Evolutionary conservation across 2,329 filamentous ascomycete genomes (phyloP).

Genomic region (Penicillium sp.): DNA sequence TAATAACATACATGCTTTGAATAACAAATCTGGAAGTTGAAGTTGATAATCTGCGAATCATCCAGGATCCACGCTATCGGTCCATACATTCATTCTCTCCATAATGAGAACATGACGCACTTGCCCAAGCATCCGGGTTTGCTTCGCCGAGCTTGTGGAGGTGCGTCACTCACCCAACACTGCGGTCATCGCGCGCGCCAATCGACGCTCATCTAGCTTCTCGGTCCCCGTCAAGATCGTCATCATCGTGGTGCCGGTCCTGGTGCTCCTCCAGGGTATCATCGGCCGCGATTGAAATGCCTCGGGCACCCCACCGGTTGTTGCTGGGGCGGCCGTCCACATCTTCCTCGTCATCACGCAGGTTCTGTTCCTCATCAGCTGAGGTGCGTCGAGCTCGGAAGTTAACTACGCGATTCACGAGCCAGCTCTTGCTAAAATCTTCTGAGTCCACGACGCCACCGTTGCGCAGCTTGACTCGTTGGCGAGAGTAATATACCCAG

Average conservation of each 20-base stretch:
- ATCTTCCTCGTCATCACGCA: slow-evolving; percentile 31
- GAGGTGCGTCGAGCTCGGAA: slow-evolving; percentile 31
- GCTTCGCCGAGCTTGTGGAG: background rate
- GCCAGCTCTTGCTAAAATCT: slow-evolving; percentile 80
- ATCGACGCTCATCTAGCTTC: slow-evolving; percentile 10
- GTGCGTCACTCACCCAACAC: background rate
- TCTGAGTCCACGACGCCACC: slow-evolving; percentile 88
- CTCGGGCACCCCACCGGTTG: slow-evolving; percentile 57
- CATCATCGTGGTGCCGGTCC: slow-evolving; percentile 5
- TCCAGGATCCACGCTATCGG: background rate
- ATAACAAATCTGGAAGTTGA: background rate
- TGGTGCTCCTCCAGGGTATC: slow-evolving; percentile 42
- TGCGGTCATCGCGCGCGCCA: slow-evolving; percentile 1
- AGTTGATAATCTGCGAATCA: background rate
- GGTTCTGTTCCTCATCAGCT: slow-evolving; percentile 39
- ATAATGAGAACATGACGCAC: background rate
- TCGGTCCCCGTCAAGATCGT: slow-evolving; percentile 5
- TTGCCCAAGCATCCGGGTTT: background rate
- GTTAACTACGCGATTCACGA: slow-evolving; percentile 75
- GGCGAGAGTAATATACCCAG: slow-evolving; percentile 93
- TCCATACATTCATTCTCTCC: background rate
- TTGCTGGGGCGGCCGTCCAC: slow-evolving; percentile 25
- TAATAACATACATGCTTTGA: background rate
- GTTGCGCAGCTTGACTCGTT: slow-evolving; percentile 86
- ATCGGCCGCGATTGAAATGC: slow-evolving; percentile 60